A percentile compares a stretch with the other conserved stretches of the same genome.
These are phyloP conservation scores for Kodamaea derodonti DNA, from an alignment of 1,139 yeast genomes.

Conservation along the genomic window DNA sequence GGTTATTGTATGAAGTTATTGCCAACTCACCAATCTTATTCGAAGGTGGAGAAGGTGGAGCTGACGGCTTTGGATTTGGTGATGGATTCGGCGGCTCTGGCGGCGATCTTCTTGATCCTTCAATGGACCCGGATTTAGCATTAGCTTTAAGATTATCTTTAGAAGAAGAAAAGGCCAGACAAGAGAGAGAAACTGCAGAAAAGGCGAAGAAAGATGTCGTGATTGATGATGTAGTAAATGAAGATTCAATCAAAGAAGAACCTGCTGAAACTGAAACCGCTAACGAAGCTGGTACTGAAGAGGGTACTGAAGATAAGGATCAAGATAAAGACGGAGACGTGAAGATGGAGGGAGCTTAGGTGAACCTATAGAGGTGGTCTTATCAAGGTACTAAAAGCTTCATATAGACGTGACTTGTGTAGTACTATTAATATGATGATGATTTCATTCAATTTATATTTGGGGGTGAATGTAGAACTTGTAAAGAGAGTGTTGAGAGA, in stretches of 20 bases:
- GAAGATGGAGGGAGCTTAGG: conserved; percentile 8
- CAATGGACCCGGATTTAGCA: conserved; percentile 96
- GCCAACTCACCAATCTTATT: conserved; percentile 66
- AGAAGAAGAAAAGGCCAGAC: conserved; percentile 79
- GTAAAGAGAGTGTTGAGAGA: too few relatives aligned
- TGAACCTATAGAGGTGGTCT: too few relatives aligned
- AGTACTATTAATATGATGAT: too few relatives aligned
- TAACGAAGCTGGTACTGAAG: conserved; percentile 32
- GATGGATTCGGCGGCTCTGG: conserved; percentile 49
- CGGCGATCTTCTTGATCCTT: conserved; percentile 75
- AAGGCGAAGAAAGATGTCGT: conserved; percentile 28
- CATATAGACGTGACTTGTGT: too few relatives aligned
- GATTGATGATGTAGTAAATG: conserved; percentile 15
- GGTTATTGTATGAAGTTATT: conserved; percentile 69
- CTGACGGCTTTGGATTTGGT: conserved; percentile 28
- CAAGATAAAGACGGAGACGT: conserved; percentile 21
- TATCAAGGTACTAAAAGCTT: too few relatives aligned
- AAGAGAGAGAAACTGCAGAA: conserved; percentile 53
- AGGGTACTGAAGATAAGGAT: conserved; percentile 44
- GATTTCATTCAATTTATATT: too few relatives aligned
- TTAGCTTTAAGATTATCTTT: conserved; percentile 83
- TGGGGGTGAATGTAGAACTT: too few relatives aligned
- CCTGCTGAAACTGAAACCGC: conserved; percentile 5
- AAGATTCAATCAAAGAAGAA: conserved; percentile 29
- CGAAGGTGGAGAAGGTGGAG: conserved; percentile 50